phyloP scores from a whole-genome alignment of 768 basidiomycete species.

The Mycena vitilis region DNA sequence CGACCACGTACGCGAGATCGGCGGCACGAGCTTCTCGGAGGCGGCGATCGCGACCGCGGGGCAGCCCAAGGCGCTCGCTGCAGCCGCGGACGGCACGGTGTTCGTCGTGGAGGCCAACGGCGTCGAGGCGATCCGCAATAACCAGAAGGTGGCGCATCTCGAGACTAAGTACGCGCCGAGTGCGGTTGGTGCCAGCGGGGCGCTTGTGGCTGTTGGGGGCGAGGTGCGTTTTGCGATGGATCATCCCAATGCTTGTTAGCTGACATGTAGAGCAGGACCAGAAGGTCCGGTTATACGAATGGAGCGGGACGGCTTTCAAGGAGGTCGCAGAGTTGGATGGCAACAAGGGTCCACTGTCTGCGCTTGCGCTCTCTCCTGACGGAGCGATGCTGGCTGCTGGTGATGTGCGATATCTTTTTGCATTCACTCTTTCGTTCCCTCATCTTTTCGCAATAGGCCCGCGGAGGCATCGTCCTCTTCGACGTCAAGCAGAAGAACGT shows the following conservation, averaged over 20 bases:
- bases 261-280: constrained; percentile 61
- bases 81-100: constrained; percentile 68
- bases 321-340: constrained; percentile 70
- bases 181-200: constrained; percentile 64
- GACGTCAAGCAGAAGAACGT: constrained; percentile 74
- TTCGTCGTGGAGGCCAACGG: constrained; percentile 70
- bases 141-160: constrained; percentile 73
- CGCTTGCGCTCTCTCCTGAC: constrained; percentile 84
- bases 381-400: constrained; percentile 82
- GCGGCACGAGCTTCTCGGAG: constrained; percentile 59
- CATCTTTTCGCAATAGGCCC: constrained; percentile 60
- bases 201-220: constrained; percentile 76
- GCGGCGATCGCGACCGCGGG: constrained; percentile 63
- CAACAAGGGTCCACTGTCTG: constrained; percentile 77
- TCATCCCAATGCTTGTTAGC: neutral
- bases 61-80: constrained; percentile 78
- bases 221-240: constrained; percentile 57
- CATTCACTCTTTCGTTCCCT: neutral
- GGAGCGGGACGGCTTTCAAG: constrained; percentile 73
- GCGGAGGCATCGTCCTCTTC: constrained; percentile 84
- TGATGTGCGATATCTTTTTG: constrained; percentile 71
- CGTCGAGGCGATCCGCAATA: constrained; percentile 76
- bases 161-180: constrained; percentile 64
- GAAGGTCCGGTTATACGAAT: constrained; percentile 79
- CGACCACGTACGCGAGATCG: constrained; percentile 79